Evolutionary conservation across 2,329 filamentous ascomycete species (phyloP).

Genomic region (Cladosporium sp.): DNA sequence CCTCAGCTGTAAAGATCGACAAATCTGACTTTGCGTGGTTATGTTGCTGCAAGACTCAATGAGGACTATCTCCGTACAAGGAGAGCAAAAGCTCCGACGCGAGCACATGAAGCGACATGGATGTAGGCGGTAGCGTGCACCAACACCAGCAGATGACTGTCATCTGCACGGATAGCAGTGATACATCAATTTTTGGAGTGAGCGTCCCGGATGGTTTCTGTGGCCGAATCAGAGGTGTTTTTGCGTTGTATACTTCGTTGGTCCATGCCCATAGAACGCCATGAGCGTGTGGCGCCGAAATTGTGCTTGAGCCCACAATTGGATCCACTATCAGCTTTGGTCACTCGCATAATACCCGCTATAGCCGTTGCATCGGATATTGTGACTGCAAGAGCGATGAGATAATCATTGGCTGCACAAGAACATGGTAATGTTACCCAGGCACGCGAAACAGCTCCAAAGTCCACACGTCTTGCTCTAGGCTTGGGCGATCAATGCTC

Average conservation of each 20-base stretch:
- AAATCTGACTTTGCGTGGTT: background rate
- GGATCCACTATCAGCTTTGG: background rate
- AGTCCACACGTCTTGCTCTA: background rate
- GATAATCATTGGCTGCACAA: background rate
- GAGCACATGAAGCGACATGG: background rate
- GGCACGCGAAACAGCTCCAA: background rate
- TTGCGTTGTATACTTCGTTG: background rate
- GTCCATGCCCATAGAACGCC: background rate
- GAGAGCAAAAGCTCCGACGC: background rate
- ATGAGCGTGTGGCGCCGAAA: background rate
- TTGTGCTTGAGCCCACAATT: background rate
- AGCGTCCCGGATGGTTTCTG: background rate
- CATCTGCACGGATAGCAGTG: background rate
- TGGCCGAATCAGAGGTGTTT: background rate
- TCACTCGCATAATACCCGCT: background rate
- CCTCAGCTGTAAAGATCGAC: conserved; percentile 4
- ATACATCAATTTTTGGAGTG: background rate
- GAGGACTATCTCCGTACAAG: background rate
- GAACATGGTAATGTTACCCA: background rate
- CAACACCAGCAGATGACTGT: background rate
- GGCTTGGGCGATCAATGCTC: background rate
- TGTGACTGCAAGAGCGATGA: background rate
- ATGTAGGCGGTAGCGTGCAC: background rate
- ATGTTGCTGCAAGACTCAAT: background rate
- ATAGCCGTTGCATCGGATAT: background rate